Evolutionary conservation across 441 rosid genomes (phyloP), one percentile per base, ranked within the genome.

Genomic region (Erodium texanum): DNA sequence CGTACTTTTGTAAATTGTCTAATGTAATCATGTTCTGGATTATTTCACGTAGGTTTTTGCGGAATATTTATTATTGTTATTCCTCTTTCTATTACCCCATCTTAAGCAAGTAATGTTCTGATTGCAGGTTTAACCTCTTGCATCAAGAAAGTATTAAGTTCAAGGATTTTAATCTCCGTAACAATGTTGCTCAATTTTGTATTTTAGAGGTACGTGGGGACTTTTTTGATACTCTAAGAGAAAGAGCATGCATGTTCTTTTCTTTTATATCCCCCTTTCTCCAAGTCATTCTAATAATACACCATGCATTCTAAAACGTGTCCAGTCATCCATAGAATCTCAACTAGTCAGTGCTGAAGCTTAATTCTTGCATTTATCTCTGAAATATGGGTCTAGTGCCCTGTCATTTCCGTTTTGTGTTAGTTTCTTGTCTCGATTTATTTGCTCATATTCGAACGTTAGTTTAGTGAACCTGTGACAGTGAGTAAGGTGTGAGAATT

Each of bases 171-270:
- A 93, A 90, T 77, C 84, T 93, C 61, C 93, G 92, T 70, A 74
- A 93, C 83, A 93, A 89, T 79, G 93, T 90, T 82, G 99, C 97
- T 77, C 96, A 90, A 76, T 83, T 93, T 74, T 90, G 97, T 84
- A 84, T 93, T 73, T 84, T 93, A 68, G 79, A 93, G 97, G 94
- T 90, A 82, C 68, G 76, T 58, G 5, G 32, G 15, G 20, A 67
- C 59, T 45, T 58, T 16, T 38, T 64, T 66, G 14, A 50, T 59
- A 10, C 43, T 12, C 32, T 84, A 45, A 5, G 12, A 12, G 16
- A 45, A 12, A 15, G 38, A 34, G 1, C 52, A 45, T 45, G 52
- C 18, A 45, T 45, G 12, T 45, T 11, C 52, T 45, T 45, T 36
- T 36, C 12, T 14, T 4, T 45, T 34, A 5, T n/a, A 14, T 45